Evolutionary conservation across 2,329 filamentous ascomycete species (phyloP).

Genomic region (Exophiala alcalophila): DNA sequence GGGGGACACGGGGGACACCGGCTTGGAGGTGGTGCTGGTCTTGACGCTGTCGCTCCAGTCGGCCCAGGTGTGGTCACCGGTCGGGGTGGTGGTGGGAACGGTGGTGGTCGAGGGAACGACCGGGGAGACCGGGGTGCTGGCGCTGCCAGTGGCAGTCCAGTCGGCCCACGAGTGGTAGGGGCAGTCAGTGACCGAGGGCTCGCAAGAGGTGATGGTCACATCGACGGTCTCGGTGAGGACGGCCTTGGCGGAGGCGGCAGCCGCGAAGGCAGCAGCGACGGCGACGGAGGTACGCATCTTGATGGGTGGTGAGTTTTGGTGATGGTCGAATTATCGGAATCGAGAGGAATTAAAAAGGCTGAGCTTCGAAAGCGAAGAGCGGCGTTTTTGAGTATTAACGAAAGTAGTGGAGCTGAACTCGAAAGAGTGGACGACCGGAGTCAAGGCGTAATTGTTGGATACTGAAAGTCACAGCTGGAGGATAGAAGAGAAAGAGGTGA

Average conservation of each 20-base stretch:
- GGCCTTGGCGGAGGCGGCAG: constrained; percentile 28
- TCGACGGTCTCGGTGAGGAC: constrained; percentile 59
- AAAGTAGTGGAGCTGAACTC: constrained; percentile 29
- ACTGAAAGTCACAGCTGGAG: constrained; percentile 28
- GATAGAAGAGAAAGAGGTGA: constrained; percentile 20
- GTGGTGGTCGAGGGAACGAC: constrained; percentile 5
- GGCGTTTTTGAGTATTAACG: constrained; percentile 21
- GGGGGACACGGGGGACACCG: neutral
- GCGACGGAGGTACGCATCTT: constrained; percentile 35
- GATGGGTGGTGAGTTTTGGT: constrained; percentile 16
- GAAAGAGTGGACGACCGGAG: constrained; percentile 32
- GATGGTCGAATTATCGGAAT: constrained; percentile 21
- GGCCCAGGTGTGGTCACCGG: constrained; percentile 6
- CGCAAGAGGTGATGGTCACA: constrained; percentile 63
- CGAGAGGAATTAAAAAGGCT: constrained; percentile 13
- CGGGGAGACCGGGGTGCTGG: too few species aligned
- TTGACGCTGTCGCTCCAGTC: constrained; percentile 10
- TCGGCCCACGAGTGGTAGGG: constrained; percentile 22
- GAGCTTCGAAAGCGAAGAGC: constrained; percentile 14
- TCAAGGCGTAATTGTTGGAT: constrained; percentile 26
- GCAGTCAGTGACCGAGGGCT: constrained; percentile 60
- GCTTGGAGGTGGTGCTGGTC: constrained; percentile 6
- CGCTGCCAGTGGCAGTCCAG: too few species aligned
- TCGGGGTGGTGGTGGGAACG: neutral
- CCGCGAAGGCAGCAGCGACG: constrained; percentile 38